phyloP scores from a whole-genome alignment of 2,329 filamentous ascomycete genomes.

The Fusarium chaquense region DNA sequence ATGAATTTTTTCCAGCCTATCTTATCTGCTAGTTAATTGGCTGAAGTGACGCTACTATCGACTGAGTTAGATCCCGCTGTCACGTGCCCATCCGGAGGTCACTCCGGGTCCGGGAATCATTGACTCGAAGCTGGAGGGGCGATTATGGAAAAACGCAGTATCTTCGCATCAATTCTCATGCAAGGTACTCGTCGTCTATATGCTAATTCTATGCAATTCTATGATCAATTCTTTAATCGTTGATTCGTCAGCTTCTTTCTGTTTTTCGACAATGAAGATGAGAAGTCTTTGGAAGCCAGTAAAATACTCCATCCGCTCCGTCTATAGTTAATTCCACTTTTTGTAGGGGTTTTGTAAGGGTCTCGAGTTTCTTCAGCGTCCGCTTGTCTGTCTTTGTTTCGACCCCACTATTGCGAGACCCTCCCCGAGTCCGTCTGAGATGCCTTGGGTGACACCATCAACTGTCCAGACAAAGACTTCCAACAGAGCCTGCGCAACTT shows the following conservation, averaged over 20 bases:
- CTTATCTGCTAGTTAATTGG: constrained; percentile 24
- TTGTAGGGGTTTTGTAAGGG: not conserved
- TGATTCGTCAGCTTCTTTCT: not conserved
- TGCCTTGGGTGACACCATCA: constrained; percentile 72
- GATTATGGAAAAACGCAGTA: not conserved
- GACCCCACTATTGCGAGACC: constrained; percentile 48
- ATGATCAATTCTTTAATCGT: not conserved
- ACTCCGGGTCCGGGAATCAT: not conserved
- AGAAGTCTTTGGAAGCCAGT: not conserved
- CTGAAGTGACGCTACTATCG: not conserved
- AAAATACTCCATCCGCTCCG: not conserved
- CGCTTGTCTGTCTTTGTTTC: not conserved
- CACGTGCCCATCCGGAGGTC: constrained; percentile 24
- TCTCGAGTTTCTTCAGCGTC: not conserved
- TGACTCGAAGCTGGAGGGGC: not conserved
- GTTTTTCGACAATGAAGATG: not conserved
- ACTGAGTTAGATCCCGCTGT: constrained; percentile 10
- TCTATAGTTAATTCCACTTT: constrained; percentile 5
- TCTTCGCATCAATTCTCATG: not conserved
- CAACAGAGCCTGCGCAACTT: constrained; percentile 69
- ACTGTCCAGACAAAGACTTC: constrained; percentile 71
- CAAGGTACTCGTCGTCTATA: not conserved
- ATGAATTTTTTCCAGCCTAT: constrained; percentile 29
- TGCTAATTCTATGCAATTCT: constrained; percentile 3
- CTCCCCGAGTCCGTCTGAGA: constrained; percentile 71